A percentile compares a stretch with the other conserved stretches of the same genome.
Evolutionary conservation across 352 stramenopile genomes (phyloP).

Genomic region (Globisporangium alternatum): DNA sequence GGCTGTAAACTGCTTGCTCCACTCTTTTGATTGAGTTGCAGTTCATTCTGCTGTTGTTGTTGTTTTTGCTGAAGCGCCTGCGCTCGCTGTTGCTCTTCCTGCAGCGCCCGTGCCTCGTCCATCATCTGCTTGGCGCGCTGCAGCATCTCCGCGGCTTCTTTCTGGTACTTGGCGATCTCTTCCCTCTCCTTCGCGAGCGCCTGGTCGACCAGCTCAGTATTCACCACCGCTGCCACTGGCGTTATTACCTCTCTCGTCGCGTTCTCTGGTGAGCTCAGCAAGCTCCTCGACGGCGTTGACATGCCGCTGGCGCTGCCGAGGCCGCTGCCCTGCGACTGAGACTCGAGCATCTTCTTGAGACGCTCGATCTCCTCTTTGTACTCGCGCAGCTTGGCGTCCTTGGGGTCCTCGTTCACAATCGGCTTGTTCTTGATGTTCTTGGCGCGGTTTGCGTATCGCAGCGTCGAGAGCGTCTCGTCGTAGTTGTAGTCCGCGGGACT

Average conservation of each 20-base stretch:
- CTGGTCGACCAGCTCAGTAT: conserved; percentile 6
- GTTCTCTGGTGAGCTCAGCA: conserved; percentile 9
- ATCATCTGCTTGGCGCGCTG: conserved; percentile 68
- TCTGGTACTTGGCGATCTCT: conserved; percentile 61
- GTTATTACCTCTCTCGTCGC: background rate
- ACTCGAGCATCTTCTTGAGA: conserved; percentile 75
- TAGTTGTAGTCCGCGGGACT: conserved; percentile 95
- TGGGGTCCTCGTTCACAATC: conserved; percentile 94
- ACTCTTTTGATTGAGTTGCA: background rate
- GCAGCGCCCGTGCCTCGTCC: conserved; percentile 58
- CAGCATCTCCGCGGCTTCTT: conserved; percentile 69
- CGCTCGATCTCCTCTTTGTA: conserved; percentile 90
- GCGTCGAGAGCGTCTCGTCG: conserved; percentile 94
- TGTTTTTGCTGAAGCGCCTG: conserved; percentile 17
- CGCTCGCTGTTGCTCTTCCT: conserved; percentile 26
- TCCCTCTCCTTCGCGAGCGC: conserved; percentile 49
- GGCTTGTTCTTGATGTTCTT: conserved; percentile 98
- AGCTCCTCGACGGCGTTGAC: conserved; percentile 21
- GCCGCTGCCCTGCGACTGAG: conserved; percentile 40
- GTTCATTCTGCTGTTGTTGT: conserved; percentile 6
- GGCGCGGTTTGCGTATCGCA: conserved; percentile 95
- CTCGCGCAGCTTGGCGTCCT: conserved; percentile 88
- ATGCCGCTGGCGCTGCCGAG: conserved; percentile 36
- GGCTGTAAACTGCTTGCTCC: background rate
- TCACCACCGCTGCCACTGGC: background rate